A percentile compares a stretch with the other conserved stretches of the same genome.
Evolutionary conservation across 1,139 yeast species (phyloP).

Genomic region (Kodamaea derodonti): DNA sequence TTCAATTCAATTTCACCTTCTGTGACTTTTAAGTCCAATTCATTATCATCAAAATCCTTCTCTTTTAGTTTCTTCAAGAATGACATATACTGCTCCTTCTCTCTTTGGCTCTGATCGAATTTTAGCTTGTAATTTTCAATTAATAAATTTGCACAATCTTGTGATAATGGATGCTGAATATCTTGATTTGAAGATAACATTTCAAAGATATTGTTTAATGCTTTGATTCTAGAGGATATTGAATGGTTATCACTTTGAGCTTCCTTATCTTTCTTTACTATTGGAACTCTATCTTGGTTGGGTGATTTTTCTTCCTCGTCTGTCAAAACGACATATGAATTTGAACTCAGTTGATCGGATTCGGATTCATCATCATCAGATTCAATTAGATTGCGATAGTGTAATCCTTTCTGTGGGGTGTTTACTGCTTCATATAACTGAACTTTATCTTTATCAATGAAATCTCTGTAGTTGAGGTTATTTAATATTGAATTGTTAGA

Average conservation of each 20-base stretch:
- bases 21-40: slow-evolving; percentile 30
- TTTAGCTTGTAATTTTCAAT: slow-evolving; percentile 65
- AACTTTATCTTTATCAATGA: slow-evolving; percentile 31
- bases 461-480: slow-evolving; percentile 25
- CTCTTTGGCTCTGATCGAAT: slow-evolving; percentile 71
- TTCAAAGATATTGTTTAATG: slow-evolving; percentile 54
- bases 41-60: slow-evolving; percentile 8
- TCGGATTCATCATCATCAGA: slow-evolving; percentile 8
- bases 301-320: slow-evolving; percentile 7
- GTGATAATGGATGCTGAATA: slow-evolving; percentile 85
- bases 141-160: slow-evolving; percentile 72
- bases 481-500: slow-evolving; percentile 12
- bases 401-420: slow-evolving; percentile 16
- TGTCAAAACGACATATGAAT: slow-evolving; percentile 33
- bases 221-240: slow-evolving; percentile 13
- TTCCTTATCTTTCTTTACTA: too few relatives aligned
- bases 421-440: slow-evolving; percentile 21
- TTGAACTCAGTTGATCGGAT: slow-evolving; percentile 14
- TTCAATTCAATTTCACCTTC: slow-evolving; percentile 29
- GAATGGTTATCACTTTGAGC: slow-evolving; percentile 9
- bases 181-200: slow-evolving; percentile 57
- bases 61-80: slow-evolving; percentile 67
- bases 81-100: slow-evolving; percentile 72
- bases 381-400: slow-evolving; percentile 11
- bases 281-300: too few relatives aligned